Evolutionary conservation across 1,139 yeast species (phyloP), one percentile per base, ranked within the genome.

Genomic region (Lipomyces yarrowii): DNA sequence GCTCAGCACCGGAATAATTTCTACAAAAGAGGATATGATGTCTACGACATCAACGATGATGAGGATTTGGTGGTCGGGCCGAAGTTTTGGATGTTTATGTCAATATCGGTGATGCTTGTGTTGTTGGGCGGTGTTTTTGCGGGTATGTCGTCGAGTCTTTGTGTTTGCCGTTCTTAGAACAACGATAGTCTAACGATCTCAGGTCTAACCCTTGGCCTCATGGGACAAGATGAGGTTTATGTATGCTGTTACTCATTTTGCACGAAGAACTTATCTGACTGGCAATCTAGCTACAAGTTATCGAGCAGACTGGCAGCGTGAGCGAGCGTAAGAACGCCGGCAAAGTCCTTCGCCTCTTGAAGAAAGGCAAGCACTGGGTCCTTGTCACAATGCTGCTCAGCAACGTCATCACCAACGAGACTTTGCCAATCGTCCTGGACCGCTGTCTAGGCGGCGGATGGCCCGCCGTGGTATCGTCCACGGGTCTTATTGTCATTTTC

Each of bases 161-260:
- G n/a, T n/a, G 18, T 79, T 89, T 66, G 39, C 4, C 18, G 2
- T 52, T 55, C 33, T 26, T 13, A 18, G 18, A 35, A 23, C 21
- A 18, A n/a, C 11, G 48, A 3, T 21, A 5, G 10, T 11, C 48
- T 42, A 18, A 30, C 15, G 2, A 88, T 89, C 79, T 93, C 94
- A 11, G 96, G 96, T 8, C 81, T 94, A 62, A 94, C 99, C 32
- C 82, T 94, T 65, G 98, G 96, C 1, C 83, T 94, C 42, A 94
- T 94, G 99, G 98, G 98, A 70, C 98, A 93, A 78, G 98, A 94
- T 77, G 98, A 93, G 78, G 96, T 93, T 54, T 91, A 92, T 73
- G 70, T 67, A 59, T 13, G 69, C 60, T 61, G 13, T n/a, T 51
- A 32, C 37, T 42, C 42, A 39, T 30, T 7, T 30, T 33, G 18